Percentiles rank a stretch among this genome's conserved stretches.
Conservation (phyloP, 2,329 filamentous ascomycete genomes). For the Aureobasidium sp. region DNA sequence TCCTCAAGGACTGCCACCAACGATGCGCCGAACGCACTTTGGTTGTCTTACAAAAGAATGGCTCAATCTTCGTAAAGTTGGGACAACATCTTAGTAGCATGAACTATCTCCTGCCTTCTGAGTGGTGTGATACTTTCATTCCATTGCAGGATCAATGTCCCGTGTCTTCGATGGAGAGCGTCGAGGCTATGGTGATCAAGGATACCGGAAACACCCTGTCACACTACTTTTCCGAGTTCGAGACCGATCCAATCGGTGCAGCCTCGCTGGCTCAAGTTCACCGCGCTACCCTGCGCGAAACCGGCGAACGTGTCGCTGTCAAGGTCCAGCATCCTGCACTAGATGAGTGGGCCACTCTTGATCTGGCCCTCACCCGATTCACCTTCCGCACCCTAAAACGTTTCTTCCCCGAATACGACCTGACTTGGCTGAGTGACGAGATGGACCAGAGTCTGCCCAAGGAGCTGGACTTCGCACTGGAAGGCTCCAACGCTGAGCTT, state of each 20-base stretch:
- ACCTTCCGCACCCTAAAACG: constrained; percentile 83
- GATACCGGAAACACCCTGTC: constrained; percentile 74
- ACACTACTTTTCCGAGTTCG: constrained; percentile 82
- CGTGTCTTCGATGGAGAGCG: constrained; percentile 78
- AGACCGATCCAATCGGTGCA: constrained; percentile 72
- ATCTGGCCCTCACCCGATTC: constrained; percentile 76
- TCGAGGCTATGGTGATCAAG: constrained; percentile 73
- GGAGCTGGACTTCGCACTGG: constrained; percentile 81
- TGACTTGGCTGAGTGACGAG: constrained; percentile 90
- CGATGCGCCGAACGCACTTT: constrained; percentile 85
- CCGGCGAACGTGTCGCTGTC: constrained; percentile 80
- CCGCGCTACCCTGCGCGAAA: constrained; percentile 71
- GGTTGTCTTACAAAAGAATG: constrained; percentile 84
- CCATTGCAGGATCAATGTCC: constrained; percentile 94
- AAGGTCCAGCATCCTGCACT: constrained; percentile 92
- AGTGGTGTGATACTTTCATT: constrained; percentile 95
- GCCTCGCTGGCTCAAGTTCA: constrained; percentile 94
- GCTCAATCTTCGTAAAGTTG: constrained; percentile 96
- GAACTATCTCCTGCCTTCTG: constrained; percentile 83
- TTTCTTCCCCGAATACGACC: constrained; percentile 95
- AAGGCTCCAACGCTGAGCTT: constrained; percentile 74
- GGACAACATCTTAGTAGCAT: constrained; percentile 93
- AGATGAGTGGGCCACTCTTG: constrained; percentile 82
- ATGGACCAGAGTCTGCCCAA: constrained; percentile 86
- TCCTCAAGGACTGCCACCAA: constrained; percentile 78